Evolutionary conservation across 2,329 filamentous ascomycete species (phyloP).

Genomic region (Verticillium isaacii): DNA sequence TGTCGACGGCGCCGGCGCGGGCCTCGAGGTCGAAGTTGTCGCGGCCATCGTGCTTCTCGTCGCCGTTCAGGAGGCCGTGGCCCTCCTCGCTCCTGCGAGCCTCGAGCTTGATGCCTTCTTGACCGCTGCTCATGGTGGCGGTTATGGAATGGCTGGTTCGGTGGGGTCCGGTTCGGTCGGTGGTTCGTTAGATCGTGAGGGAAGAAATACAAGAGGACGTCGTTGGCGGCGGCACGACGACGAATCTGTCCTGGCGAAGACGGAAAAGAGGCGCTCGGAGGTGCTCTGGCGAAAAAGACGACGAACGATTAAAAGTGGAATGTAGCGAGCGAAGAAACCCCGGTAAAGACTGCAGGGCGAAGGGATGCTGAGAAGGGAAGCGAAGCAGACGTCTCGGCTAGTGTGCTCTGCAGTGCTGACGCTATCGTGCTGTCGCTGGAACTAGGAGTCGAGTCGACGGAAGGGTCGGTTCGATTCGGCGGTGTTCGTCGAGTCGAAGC

Average conservation of each 20-base stretch:
- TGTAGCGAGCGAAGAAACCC: not conserved
- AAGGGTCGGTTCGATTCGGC: not conserved
- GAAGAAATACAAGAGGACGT: constrained; percentile 6
- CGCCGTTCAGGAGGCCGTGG: constrained; percentile 13
- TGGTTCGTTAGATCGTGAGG: constrained; percentile 4
- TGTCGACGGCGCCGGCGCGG: constrained; percentile 5
- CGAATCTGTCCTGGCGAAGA: too few species aligned
- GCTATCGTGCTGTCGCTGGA: not conserved
- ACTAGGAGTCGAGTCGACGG: not conserved
- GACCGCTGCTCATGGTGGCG: constrained; percentile 12
- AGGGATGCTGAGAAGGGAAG: not conserved
- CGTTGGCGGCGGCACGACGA: not conserved
- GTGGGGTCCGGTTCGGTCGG: not conserved
- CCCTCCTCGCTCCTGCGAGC: constrained; percentile 13
- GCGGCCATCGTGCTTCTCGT: constrained; percentile 11
- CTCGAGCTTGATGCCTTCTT: constrained; percentile 12
- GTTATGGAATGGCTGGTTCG: not conserved
- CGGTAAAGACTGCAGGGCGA: constrained; percentile 1
- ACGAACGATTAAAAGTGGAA: not conserved
- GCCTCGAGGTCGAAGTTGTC: constrained; percentile 14
- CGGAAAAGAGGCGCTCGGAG: not conserved
- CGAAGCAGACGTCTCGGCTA: not conserved
- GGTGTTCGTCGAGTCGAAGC: not conserved
- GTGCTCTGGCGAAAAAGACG: not conserved
- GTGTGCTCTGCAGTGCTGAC: not conserved